phyloP scores from a whole-genome alignment of 768 basidiomycete genomes.

The Tulasnella sp. region DNA sequence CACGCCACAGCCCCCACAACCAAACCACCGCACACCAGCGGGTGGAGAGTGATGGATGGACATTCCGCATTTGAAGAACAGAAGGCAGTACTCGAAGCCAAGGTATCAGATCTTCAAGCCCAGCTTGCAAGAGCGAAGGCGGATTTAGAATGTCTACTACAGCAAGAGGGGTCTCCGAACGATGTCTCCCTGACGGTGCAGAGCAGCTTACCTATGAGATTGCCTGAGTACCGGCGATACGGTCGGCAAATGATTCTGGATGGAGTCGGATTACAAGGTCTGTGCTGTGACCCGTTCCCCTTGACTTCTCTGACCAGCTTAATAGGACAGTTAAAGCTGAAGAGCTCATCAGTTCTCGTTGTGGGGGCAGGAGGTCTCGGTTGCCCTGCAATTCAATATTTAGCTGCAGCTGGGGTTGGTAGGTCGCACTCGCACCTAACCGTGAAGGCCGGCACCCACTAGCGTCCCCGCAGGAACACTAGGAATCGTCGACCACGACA shows the following conservation, averaged over 20 bases:
- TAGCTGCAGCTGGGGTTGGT: conserved; percentile 91
- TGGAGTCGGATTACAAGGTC: conserved; percentile 81
- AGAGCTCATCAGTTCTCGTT: conserved; percentile 69
- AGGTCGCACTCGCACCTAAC: conserved; percentile 33
- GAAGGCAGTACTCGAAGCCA: conserved; percentile 3
- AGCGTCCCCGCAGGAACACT: conserved; percentile 56
- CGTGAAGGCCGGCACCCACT: not conserved
- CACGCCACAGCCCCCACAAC: not conserved
- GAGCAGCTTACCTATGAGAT: conserved; percentile 30
- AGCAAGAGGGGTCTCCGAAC: not conserved
- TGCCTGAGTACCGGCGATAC: conserved; percentile 81
- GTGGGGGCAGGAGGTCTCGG: conserved; percentile 95
- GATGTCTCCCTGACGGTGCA: not conserved
- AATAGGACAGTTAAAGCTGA: conserved; percentile 79
- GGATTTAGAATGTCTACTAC: not conserved
- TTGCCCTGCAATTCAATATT: conserved; percentile 91
- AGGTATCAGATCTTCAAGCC: not conserved
- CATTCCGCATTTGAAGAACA: not conserved
- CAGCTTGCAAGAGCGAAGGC: conserved; percentile 4
- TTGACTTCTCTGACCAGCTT: not conserved
- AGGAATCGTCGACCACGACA: conserved; percentile 84
- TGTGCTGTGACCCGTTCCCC: conserved; percentile 21
- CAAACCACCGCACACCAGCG: not conserved
- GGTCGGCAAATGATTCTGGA: conserved; percentile 95
- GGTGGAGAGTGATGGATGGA: not conserved